Percentiles rank a stretch among this genome's conserved stretches.
Conservation (phyloP, 2,329 filamentous ascomycete species). For the Cyclaneusma minus region DNA sequence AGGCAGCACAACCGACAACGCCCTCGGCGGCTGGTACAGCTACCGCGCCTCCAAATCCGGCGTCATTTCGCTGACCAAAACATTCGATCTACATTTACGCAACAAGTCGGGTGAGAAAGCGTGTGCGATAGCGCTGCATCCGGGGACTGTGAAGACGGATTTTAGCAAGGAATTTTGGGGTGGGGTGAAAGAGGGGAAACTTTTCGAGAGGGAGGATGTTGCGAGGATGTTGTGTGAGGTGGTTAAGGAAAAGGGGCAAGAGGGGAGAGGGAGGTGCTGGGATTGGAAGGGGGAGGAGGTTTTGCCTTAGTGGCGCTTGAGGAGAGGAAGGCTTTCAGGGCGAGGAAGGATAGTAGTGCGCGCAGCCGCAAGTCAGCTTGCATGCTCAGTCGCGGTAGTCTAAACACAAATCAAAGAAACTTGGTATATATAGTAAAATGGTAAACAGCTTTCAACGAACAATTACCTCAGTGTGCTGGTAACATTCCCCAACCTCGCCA, state of each 20-base stretch:
- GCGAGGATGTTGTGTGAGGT: constrained; percentile 49
- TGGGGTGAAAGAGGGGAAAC: constrained; percentile 39
- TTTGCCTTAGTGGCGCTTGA: too few relatives aligned
- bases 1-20: constrained; percentile 58
- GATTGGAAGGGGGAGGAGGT: constrained; percentile 55
- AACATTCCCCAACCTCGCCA: too few relatives aligned
- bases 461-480: too few relatives aligned
- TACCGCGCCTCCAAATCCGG: constrained; percentile 66
- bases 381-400: too few relatives aligned
- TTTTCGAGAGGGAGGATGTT: constrained; percentile 53
- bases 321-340: too few relatives aligned
- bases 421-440: too few relatives aligned
- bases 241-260: constrained; percentile 27
- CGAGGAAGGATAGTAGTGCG: too few relatives aligned
- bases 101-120: constrained; percentile 43
- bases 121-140: constrained; percentile 57
- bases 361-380: too few relatives aligned
- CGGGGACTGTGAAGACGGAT: constrained; percentile 65
- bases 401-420: too few relatives aligned
- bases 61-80: constrained; percentile 56
- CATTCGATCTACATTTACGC: constrained; percentile 51
- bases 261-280: constrained; percentile 47
- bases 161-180: constrained; percentile 60
- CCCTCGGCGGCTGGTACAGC: constrained; percentile 64
- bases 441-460: too few relatives aligned